Conservation (phyloP, 331 rosid genomes). For the Malus hybrid region DNA sequence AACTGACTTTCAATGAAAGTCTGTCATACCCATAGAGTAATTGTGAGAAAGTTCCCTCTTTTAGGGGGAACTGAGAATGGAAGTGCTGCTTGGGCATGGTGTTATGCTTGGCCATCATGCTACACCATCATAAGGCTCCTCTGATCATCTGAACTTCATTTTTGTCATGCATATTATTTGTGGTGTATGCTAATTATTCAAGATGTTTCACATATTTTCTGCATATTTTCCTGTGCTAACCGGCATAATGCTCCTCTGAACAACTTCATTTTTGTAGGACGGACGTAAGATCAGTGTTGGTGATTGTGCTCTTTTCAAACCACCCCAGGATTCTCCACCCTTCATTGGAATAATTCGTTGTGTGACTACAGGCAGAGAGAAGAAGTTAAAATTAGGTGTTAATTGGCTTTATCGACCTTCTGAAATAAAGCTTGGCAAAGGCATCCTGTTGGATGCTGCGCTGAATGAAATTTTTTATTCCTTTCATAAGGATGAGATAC, state of each 20-base stretch:
- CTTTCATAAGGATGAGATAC: constrained; percentile 93
- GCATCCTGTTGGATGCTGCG: constrained; percentile 63
- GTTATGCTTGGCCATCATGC: neutral
- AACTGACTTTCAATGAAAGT: neutral
- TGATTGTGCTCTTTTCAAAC: constrained; percentile 21
- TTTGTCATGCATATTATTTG: neutral
- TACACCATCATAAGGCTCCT: too few relatives aligned
- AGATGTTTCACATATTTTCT: neutral
- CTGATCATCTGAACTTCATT: neutral
- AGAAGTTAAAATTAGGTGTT: constrained; percentile 55
- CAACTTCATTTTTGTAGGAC: constrained; percentile 38
- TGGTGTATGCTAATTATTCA: neutral
- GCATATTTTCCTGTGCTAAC: neutral
- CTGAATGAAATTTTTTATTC: constrained; percentile 91
- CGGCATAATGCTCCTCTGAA: neutral
- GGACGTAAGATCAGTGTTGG: constrained; percentile 85
- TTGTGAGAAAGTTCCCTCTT: neutral
- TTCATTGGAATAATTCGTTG: constrained; percentile 90
- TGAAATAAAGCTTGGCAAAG: constrained; percentile 75
- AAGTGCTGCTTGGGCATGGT: neutral
- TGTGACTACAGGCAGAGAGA: constrained; percentile 41
- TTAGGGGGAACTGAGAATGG: neutral
- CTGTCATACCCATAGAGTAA: neutral
- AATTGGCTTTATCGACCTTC: constrained; percentile 88
- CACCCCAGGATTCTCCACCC: constrained; percentile 82